Evolutionary conservation across 768 basidiomycete species (phyloP).

Genomic region (Hirschioporus abietinus): DNA sequence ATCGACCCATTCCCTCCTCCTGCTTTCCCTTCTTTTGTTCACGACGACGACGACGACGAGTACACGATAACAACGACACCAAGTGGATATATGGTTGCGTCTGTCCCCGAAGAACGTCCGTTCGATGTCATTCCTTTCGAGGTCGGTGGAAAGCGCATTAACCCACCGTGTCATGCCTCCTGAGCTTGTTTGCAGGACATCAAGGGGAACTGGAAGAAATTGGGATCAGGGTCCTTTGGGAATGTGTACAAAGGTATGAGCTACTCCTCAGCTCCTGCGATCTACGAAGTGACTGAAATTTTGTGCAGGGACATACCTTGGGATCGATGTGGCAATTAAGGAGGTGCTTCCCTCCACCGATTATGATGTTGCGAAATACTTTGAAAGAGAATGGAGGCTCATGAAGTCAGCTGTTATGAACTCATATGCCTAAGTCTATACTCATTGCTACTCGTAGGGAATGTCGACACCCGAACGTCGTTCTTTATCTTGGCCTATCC

Average conservation of each 20-base stretch:
- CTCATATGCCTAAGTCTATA: conserved; percentile 7
- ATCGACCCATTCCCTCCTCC: background rate
- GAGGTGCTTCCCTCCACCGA: conserved; percentile 89
- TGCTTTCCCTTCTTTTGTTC: background rate
- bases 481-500: conserved; percentile 87
- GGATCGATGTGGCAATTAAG: conserved; percentile 94
- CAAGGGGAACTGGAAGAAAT: conserved; percentile 81
- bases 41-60: background rate
- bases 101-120: conserved; percentile 20
- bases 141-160: conserved; percentile 33
- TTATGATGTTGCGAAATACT: conserved; percentile 96
- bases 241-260: conserved; percentile 79
- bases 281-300: background rate
- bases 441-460: conserved; percentile 37
- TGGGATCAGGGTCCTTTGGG: conserved; percentile 91
- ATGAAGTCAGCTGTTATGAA: conserved; percentile 58
- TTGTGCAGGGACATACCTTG: conserved; percentile 76
- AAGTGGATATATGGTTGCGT: background rate
- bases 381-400: conserved; percentile 96
- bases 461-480: conserved; percentile 88
- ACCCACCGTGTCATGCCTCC: background rate
- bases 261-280: background rate
- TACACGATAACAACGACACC: background rate
- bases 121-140: conserved; percentile 89
- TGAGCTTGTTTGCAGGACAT: conserved; percentile 54